Percentiles rank a stretch among this genome's conserved stretches.
Conservation (phyloP, 768 basidiomycete genomes). For the Mycena venus region DNA sequence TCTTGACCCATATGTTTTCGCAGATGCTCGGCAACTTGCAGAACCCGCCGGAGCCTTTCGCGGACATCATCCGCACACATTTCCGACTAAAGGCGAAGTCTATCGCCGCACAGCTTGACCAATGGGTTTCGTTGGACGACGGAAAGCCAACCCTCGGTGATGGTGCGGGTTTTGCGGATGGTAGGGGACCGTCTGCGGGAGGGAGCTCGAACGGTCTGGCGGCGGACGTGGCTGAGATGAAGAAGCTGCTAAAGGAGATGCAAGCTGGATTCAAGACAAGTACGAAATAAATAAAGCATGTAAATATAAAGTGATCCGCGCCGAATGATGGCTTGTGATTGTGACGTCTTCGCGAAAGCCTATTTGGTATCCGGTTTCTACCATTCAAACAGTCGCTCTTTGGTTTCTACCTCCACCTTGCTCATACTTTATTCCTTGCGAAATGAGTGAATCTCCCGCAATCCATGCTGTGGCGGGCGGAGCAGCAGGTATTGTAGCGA, state of each 20-base stretch:
- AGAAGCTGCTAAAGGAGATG: conserved; percentile 65
- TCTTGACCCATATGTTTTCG: conserved; percentile 4
- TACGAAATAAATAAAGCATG: neutral
- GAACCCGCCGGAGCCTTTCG: conserved; percentile 87
- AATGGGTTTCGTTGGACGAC: conserved; percentile 85
- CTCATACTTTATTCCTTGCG: neutral
- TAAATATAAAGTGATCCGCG: neutral
- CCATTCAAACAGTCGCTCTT: neutral
- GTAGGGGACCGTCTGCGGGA: conserved; percentile 50
- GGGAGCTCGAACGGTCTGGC: conserved; percentile 71
- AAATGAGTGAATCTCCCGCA: conserved; percentile 77
- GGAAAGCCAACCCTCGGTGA: conserved; percentile 70
- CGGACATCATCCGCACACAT: conserved; percentile 90
- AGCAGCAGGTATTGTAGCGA: conserved; percentile 89
- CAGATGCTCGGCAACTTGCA: conserved; percentile 90
- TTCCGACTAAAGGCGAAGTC: conserved; percentile 87
- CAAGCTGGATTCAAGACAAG: conserved; percentile 33
- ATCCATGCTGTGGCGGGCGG: conserved; percentile 93
- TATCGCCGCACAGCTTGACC: conserved; percentile 80
- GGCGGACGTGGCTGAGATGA: conserved; percentile 81
- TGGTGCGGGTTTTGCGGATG: conserved; percentile 58
- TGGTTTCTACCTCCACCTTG: neutral
- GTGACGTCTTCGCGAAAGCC: neutral
- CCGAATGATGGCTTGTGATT: conserved; percentile 35
- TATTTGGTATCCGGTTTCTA: neutral